These are phyloP conservation scores for Erigeron canadensis DNA, from an alignment of 129 eudicot species.

Conservation along the genomic window DNA sequence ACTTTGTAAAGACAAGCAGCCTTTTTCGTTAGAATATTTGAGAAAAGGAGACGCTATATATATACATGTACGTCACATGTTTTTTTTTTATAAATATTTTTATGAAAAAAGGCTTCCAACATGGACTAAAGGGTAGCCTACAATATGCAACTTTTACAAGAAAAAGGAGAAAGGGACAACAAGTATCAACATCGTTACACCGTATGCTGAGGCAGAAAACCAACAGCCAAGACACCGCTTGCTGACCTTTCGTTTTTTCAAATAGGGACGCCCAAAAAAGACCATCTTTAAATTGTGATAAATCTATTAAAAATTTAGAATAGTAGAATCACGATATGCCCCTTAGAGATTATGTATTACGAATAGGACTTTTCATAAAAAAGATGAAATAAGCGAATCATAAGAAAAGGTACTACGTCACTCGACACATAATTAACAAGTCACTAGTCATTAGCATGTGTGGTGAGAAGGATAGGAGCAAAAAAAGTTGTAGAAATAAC, in stretches of 20 bases:
- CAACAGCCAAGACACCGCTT: neutral
- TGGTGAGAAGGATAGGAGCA: too few species aligned
- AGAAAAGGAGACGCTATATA: constrained; percentile 12
- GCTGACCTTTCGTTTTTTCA: constrained; percentile 1
- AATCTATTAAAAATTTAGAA: neutral
- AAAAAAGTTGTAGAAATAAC: too few species aligned
- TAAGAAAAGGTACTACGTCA: too few species aligned
- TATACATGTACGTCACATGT: constrained; percentile 5
- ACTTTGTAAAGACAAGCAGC: constrained; percentile 5
- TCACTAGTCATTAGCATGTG: too few species aligned
- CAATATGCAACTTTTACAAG: constrained; percentile 23
- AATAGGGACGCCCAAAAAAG: constrained; percentile 17
- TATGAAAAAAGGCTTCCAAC: constrained; percentile 10
- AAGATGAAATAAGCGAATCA: too few species aligned
- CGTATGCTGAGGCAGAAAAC: constrained; percentile 22
- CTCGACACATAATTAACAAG: too few species aligned
- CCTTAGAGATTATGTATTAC: neutral
- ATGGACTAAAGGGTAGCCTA: constrained; percentile 25
- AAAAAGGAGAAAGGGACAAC: constrained; percentile 21
- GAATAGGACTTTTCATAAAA: too few species aligned
- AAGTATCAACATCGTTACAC: constrained; percentile 28
- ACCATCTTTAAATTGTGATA: constrained; percentile 16
- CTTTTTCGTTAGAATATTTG: constrained; percentile 6
- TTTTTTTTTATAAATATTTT: constrained; percentile 4
- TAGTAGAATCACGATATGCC: constrained; percentile 3